Conservation (phyloP, 352 stramenopile genomes). For the Thalassiosira exigua region DNA sequence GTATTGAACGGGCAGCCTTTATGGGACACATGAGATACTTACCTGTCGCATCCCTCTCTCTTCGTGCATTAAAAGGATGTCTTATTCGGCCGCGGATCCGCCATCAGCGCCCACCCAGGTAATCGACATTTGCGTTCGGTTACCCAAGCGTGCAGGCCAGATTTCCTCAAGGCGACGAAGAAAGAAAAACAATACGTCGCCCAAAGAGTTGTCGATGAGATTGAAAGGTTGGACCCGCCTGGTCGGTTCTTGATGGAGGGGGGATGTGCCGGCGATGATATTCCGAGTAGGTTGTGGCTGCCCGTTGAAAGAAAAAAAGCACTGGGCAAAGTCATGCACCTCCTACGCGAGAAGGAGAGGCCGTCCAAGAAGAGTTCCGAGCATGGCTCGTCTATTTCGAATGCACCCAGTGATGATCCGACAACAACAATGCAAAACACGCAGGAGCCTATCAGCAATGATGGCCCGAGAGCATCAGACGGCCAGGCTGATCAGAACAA, state of each 20-base stretch:
- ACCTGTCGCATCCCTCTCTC: too few species aligned
- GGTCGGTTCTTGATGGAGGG: conserved; percentile 71
- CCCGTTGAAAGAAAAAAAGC: background rate
- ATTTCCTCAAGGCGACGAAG: conserved; percentile 65
- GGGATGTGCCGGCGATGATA: background rate
- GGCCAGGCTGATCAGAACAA: too few species aligned
- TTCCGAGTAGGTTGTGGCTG: conserved; percentile 1
- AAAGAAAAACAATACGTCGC: conserved; percentile 73
- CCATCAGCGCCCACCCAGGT: conserved; percentile 69
- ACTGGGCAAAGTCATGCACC: conserved; percentile 15
- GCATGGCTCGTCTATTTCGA: too few species aligned
- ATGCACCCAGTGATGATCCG: too few species aligned
- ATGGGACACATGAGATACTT: too few species aligned
- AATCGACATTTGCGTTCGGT: conserved; percentile 68
- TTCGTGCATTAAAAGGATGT: too few species aligned
- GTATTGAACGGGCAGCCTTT: too few species aligned
- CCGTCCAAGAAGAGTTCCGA: too few species aligned
- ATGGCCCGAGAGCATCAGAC: too few species aligned
- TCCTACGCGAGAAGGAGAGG: conserved; percentile 8
- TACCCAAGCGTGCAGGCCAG: conserved; percentile 50
- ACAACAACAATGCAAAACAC: too few species aligned
- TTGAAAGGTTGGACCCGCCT: conserved; percentile 61
- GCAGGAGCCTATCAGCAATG: too few species aligned
- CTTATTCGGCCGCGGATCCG: conserved; percentile 64
- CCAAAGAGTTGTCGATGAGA: conserved; percentile 61